phyloP scores from a whole-genome alignment of 129 eudicot species.

The Ambrosia trifida region DNA sequence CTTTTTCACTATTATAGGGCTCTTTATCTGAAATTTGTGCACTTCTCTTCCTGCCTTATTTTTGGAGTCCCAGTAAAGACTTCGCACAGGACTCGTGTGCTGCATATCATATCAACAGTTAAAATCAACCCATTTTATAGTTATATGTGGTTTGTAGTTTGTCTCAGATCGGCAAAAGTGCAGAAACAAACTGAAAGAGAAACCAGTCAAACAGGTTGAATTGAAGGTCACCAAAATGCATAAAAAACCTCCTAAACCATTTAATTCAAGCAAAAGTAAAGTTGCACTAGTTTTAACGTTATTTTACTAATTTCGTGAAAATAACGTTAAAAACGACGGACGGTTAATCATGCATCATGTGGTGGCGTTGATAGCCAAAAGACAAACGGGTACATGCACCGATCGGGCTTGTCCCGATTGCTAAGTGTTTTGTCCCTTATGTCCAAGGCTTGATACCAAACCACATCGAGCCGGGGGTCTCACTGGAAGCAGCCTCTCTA shows the following conservation, averaged over 20 bases:
- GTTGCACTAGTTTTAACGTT: too few species aligned
- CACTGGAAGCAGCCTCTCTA: too few species aligned
- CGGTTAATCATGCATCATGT: too few species aligned
- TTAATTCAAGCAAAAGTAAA: not conserved
- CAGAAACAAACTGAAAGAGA: not conserved
- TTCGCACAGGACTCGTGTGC: not conserved
- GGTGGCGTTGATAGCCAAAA: too few species aligned
- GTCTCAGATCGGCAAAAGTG: not conserved
- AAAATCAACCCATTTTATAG: not conserved
- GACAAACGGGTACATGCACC: too few species aligned
- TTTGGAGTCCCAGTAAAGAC: conserved; percentile 17
- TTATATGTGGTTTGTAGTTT: not conserved
- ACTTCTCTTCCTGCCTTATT: conserved; percentile 8
- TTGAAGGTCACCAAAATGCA: not conserved
- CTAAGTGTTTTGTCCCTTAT: too few species aligned
- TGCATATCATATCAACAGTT: conserved; percentile 21
- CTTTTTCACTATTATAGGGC: conserved; percentile 21
- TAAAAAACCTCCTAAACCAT: not conserved
- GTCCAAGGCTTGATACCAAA: too few species aligned
- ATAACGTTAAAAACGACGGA: too few species aligned
- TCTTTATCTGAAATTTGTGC: conserved; percentile 20
- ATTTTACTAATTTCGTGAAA: too few species aligned
- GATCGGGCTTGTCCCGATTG: too few species aligned
- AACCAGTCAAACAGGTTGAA: not conserved
- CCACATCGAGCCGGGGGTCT: too few species aligned